Evolutionary conservation across 2,329 filamentous ascomycete species (phyloP), one percentile per base, ranked within the genome.

Genomic region (Fusarium lyarnte): DNA sequence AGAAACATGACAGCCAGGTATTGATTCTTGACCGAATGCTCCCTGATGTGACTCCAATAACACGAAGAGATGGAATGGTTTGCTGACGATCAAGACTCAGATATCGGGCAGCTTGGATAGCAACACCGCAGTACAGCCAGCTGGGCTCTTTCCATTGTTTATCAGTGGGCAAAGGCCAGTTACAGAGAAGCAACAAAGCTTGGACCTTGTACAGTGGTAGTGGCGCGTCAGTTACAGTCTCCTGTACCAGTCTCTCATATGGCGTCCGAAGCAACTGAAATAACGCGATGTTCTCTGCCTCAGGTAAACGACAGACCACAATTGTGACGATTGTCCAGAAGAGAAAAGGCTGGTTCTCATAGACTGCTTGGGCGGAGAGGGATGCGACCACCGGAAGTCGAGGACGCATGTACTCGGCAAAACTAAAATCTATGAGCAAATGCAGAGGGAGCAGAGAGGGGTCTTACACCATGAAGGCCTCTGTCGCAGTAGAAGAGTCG

Each of bases 311-410:
- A 1, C 63, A 63, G 1, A 68, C 33, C 16, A 73, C 54, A 2
- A 74, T 63, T 2, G 67, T 33, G 27, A 74, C 13, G 5, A 75
- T 73, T 7, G 73, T 74, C 73, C 73, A 75, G 61, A 75, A 75
- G 5, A 75, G 49, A 17, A 75, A 59, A 2, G 72, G 58, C 3
- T 73, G 63, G 2, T 42, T 55, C 5, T 45, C 43, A 19, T 69
- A 73, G 1, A 52, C 45, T 4, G 55, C 38, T 27, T 51, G 41
- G 1, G 68, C 49, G 3, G 58, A 66, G 0, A 74, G 57, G 3
- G 61, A 25, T 14, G 60, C 66, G 2, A 75, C 27, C 8, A 75
- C 46, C 19, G 69, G 73, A 3, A 75, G 63, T 2, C 74, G 63
- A 2, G 66, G 72, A 3, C 70, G 69, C 23, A 75, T 74, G 12